Evolutionary conservation across 306 rosid species (phyloP), one percentile per base, ranked within the genome.

Genomic region (Carpinus viminea): DNA sequence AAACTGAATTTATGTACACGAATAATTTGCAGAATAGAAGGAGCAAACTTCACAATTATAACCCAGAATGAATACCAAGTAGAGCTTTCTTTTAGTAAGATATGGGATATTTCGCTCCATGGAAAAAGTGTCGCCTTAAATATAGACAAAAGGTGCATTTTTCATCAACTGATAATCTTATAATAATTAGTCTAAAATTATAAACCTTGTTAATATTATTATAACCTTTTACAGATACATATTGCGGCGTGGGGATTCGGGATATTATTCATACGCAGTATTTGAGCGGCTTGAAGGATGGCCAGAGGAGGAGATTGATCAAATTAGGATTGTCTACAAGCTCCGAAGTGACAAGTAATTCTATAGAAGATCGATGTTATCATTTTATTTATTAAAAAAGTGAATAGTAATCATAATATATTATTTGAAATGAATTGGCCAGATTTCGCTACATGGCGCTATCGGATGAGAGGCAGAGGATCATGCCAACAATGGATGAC

Each of bases 401-500:
- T 31, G 34, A 31, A 31, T 31, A 31, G 34, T 31, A 31, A 2
- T 31, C 3, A 24, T 31, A 31, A 31, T 31, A 31, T 31, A 31
- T 31, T 31, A 31, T 31, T 31, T 4, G 41, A 78, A 72, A 7
- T 4, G 21, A 1, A n/a, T 48, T 74, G 45, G 54, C 15, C 72
- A 94, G 98, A 61, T 94, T 94, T 79, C 51, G 73, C 8, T 88
- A 86, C 50, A 90, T 94, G 98, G 97, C 93, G 1, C 6, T 94
- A 79, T 77, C 98, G 4, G 85, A 87, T 26, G 82, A 52, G 1
- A 85, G 83, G 47, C 93, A 86, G 78, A 88, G 98, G 78, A n/a
- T 12, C 0, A 92, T 94, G 98, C 95, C 98, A 77, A 31, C 87
- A 2, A 2, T 7, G 6, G 0, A 0, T 1, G 97, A 94, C 61